Percentiles rank a stretch among this genome's conserved stretches.
phyloP scores from a whole-genome alignment of 768 basidiomycete species.

The Kondoa malvinella region DNA sequence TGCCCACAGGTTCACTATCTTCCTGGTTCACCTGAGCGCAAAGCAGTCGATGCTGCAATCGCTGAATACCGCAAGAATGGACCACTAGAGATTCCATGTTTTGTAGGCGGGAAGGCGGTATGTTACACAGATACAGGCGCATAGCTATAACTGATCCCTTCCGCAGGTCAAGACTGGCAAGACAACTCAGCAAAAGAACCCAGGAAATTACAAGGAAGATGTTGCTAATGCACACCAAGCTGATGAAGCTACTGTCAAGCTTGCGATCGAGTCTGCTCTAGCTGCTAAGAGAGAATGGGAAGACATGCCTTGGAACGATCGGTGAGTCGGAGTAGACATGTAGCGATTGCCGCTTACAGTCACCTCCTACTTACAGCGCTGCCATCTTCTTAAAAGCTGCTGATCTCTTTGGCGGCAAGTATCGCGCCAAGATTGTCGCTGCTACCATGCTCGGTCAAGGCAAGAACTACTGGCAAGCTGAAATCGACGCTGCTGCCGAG shows the following conservation, averaged over 20 bases:
- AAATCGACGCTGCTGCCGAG: constrained; percentile 98
- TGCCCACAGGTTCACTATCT: constrained; percentile 41
- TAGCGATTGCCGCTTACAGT: too few relatives aligned
- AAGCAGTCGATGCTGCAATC: constrained; percentile 53
- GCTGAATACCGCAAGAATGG: constrained; percentile 60
- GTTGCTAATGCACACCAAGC: constrained; percentile 16
- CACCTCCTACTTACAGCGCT: constrained; percentile 38
- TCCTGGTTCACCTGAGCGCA: constrained; percentile 59
- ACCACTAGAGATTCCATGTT: constrained; percentile 82
- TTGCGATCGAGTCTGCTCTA: constrained; percentile 74
- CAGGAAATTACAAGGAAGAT: constrained; percentile 11
- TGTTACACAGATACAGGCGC: too few relatives aligned
- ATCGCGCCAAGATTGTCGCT: constrained; percentile 82
- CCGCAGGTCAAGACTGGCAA: constrained; percentile 62
- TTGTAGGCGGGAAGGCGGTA: constrained; percentile 77
- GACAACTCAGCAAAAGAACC: constrained; percentile 45
- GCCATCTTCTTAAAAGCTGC: constrained; percentile 97
- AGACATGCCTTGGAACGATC: constrained; percentile 83
- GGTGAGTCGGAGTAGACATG: constrained; percentile 29
- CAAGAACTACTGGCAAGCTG: constrained; percentile 98
- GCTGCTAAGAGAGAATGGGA: constrained; percentile 82
- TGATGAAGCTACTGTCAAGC: constrained; percentile 35
- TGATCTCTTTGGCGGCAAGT: constrained; percentile 86
- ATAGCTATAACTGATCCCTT: not conserved
- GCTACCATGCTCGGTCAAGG: constrained; percentile 97